Percentiles rank a stretch among this genome's conserved stretches.
phyloP scores from a whole-genome alignment of 225 moss, liverwort and hornwort species.

The Lunularia cruciata region DNA sequence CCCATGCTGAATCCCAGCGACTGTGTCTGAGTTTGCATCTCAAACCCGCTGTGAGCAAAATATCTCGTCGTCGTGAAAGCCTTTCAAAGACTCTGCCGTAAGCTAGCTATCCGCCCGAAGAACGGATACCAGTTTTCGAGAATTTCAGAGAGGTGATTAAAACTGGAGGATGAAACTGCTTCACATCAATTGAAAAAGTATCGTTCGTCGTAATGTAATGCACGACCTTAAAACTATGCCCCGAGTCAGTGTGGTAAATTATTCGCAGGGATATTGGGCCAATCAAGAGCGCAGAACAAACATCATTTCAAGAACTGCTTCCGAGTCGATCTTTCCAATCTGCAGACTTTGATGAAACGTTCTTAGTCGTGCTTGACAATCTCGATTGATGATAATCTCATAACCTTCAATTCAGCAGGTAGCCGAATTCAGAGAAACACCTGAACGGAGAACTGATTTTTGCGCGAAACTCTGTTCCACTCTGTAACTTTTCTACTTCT shows the following conservation, averaged over 20 bases:
- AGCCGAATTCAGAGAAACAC: background rate
- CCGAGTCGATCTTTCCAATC: conserved; percentile 17
- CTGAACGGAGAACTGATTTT: background rate
- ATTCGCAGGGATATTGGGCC: background rate
- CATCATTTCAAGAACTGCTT: conserved; percentile 23
- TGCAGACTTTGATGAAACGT: background rate
- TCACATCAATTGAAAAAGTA: background rate
- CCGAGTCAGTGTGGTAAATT: background rate
- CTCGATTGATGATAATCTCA: conserved; percentile 1
- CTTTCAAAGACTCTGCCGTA: background rate
- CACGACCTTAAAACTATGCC: background rate
- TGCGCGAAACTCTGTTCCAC: background rate
- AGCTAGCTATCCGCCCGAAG: background rate
- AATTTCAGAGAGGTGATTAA: background rate
- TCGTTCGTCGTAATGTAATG: background rate
- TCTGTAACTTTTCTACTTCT: background rate
- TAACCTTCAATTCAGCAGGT: background rate
- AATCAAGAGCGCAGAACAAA: background rate
- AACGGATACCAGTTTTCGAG: background rate
- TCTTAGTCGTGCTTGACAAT: too few relatives aligned
- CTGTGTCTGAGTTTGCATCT: conserved; percentile 54
- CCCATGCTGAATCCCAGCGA: conserved; percentile 46
- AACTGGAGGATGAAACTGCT: background rate
- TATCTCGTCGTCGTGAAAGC: background rate
- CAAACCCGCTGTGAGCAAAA: conserved; percentile 2